A percentile compares a stretch with the other conserved stretches of the same genome.
Evolutionary conservation across 805 yeast genomes (phyloP).

Genomic region (Saturnispora bothae): DNA sequence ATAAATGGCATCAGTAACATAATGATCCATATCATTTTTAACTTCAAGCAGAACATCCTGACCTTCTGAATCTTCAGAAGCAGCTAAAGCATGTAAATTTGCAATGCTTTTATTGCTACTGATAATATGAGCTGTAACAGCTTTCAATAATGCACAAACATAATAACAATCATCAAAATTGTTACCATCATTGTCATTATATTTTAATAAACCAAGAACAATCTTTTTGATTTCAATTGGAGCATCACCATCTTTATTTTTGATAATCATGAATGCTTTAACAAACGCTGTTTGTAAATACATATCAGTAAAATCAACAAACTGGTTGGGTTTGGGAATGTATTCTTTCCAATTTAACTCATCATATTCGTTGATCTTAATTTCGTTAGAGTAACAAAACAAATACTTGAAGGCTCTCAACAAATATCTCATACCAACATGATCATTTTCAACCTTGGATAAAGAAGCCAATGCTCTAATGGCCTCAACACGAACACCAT

Average conservation of each 20-base stretch:
- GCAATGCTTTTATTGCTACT: constrained; percentile 19
- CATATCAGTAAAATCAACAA: constrained; percentile 57
- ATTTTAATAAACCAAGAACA: constrained; percentile 60
- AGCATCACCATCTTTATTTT: constrained; percentile 49
- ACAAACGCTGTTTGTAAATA: constrained; percentile 66
- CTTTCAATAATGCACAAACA: constrained; percentile 43
- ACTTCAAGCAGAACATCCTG: constrained; percentile 6
- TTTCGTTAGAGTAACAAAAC: constrained; percentile 57
- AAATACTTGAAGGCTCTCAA: constrained; percentile 56
- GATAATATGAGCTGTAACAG: constrained; percentile 33
- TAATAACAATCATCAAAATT: constrained; percentile 65
- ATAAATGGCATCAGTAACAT: constrained; percentile 38
- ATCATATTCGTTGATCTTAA: constrained; percentile 16
- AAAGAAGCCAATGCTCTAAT: constrained; percentile 65
- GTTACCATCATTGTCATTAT: constrained; percentile 78
- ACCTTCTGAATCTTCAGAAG: constrained; percentile 5
- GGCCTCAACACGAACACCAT: constrained; percentile 83
- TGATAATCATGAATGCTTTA: constrained; percentile 44
- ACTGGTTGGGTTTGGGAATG: constrained; percentile 73
- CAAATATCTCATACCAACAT: constrained; percentile 64
- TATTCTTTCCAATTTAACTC: constrained; percentile 30
- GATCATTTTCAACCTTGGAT: constrained; percentile 51
- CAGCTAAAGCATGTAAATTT: constrained; percentile 17
- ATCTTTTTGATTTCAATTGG: constrained; percentile 50
- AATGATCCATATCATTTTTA: constrained; percentile 26